A percentile compares a stretch with the other conserved stretches of the same genome.
Conservation (phyloP, 805 yeast genomes). For the Kazachstania taianensis region DNA sequence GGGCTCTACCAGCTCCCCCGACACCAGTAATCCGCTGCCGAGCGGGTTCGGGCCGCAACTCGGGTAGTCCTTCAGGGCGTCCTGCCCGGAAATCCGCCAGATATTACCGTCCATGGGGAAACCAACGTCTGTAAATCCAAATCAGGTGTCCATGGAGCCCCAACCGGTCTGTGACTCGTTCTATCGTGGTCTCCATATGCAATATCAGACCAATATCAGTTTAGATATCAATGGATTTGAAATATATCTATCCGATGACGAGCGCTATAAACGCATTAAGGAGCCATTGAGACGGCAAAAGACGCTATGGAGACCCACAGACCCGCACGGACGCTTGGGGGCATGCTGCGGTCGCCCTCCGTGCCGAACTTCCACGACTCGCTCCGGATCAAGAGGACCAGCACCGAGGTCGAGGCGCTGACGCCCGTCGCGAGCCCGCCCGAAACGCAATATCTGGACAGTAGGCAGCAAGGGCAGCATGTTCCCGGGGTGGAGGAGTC, state of each 20-base stretch:
- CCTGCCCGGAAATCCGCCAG: slow-evolving; percentile 3
- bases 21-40: slow-evolving; percentile 28
- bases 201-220: too few relatives aligned
- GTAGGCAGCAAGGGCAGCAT: not conserved
- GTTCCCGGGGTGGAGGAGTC: not conserved
- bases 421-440: not conserved
- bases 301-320: too few relatives aligned
- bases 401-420: slow-evolving; percentile 1
- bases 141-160: too few relatives aligned
- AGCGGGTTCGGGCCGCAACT: slow-evolving; percentile 28
- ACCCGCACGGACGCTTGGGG: too few relatives aligned
- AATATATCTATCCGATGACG: too few relatives aligned
- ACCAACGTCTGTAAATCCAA: too few relatives aligned
- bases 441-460: too few relatives aligned
- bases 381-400: not conserved
- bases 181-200: too few relatives aligned
- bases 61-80: slow-evolving; percentile 1
- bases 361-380: slow-evolving; percentile 15
- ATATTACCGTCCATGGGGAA: slow-evolving; percentile 6
- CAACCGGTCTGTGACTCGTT: too few relatives aligned
- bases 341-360: slow-evolving; percentile 15
- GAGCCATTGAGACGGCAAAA: too few relatives aligned
- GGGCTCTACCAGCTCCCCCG: slow-evolving; percentile 9
- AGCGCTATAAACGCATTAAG: too few relatives aligned
- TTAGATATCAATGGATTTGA: too few relatives aligned